phyloP scores from a whole-genome alignment of 805 yeast genomes.

The Saccharomyces paradoxus region DNA sequence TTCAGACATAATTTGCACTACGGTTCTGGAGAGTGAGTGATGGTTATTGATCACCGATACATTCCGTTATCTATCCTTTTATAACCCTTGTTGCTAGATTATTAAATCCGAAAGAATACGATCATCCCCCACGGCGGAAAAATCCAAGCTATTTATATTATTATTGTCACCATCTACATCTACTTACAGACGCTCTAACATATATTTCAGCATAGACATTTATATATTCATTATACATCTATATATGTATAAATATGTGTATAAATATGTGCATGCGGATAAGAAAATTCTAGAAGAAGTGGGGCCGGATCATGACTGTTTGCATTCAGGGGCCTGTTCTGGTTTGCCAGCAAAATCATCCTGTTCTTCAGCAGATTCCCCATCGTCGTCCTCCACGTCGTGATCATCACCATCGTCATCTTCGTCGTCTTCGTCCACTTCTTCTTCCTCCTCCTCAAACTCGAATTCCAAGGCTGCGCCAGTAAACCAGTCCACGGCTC shows the following conservation, averaged over 20 bases:
- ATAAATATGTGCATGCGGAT: not conserved
- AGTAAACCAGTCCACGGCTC: slow-evolving; percentile 97
- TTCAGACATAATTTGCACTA: not conserved
- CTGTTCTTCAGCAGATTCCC: slow-evolving; percentile 32
- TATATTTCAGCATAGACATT: no score
- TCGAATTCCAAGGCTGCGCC: slow-evolving; percentile 88
- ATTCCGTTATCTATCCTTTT: not conserved
- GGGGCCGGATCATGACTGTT: slow-evolving; percentile 42
- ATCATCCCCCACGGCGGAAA: not conserved
- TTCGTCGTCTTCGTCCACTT: slow-evolving; percentile 49
- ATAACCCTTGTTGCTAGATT: not conserved
- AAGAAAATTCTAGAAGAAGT: not conserved
- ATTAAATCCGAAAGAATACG: not conserved
- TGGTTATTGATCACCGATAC: slow-evolving; percentile 1
- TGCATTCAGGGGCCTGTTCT: slow-evolving; percentile 69
- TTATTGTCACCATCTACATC: no score
- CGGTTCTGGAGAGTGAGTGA: not conserved
- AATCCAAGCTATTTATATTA: not conserved
- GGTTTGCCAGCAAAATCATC: slow-evolving; percentile 38
- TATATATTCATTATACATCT: no score
- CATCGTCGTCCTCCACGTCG: slow-evolving; percentile 44
- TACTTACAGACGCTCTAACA: no score
- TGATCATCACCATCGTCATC: slow-evolving; percentile 62
- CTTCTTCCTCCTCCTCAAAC: slow-evolving; percentile 53
- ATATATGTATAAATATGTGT: not conserved